Evolutionary conservation across 2,329 filamentous ascomycete genomes (phyloP), one percentile per base, ranked within the genome.

Genomic region (Colletotrichum acutatum): DNA sequence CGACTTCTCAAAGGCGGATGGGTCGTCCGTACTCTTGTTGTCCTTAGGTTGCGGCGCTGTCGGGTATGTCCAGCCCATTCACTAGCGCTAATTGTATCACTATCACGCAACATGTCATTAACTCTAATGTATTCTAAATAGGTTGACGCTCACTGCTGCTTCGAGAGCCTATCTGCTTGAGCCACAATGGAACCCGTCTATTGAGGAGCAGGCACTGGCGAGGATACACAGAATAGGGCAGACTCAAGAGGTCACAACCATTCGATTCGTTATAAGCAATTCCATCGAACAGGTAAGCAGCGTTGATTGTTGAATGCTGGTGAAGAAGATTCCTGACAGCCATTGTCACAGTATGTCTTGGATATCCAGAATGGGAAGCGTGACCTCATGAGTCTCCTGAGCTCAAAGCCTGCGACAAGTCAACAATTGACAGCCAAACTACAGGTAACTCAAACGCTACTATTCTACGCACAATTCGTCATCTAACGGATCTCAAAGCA

Each of bases 401-500:
- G 49, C n/a, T 11, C 24, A 53, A 53, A 53, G 49, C 49, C n/a
- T 24, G 49, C 24, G 16, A 53, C 49, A 53, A 14, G 49, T 53
- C 49, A n/a, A 11, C 49, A 53, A 53, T 26, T 53, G 24, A 53
- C 49, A 53, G 49, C 49, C 24, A 53, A 53, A 53, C 0, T 22
- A 53, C n/a, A 53, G 49, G 49, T 53, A 53, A 53, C 2, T 26
- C 9, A 2, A 9, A 24, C 9, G 8, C 7, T 9, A 14, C n/a
- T 1, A 12, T 11, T 26, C 49, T 53, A 7, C 0, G 12, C n/a
- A 8, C 0, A 14, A 53, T 14, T 0, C 24, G 4, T 4, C 24
- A 53, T 24, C 49, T 53, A 22, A 22, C 49, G 12, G 4, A 2
- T 53, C 24, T 53, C 9, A 11, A 53, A 53, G 49, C 49, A 26